Percentiles rank a stretch among this genome's conserved stretches.
Conservation (phyloP, 148 eudicot species). For the Fallopia convolvulus region DNA sequence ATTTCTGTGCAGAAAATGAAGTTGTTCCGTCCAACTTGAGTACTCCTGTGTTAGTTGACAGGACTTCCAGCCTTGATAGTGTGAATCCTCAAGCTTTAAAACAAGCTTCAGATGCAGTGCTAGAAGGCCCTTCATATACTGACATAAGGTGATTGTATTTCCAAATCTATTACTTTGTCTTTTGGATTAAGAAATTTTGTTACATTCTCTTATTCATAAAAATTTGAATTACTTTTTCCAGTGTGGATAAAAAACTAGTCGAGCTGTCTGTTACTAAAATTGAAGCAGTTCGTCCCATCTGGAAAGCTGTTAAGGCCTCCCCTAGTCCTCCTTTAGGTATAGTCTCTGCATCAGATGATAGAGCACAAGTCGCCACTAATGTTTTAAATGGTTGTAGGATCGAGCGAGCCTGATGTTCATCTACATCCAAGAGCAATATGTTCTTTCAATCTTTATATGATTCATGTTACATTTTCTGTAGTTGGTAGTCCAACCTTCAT, state of each 20-base stretch:
- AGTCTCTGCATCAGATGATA: slow-evolving; percentile 54
- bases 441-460: not conserved
- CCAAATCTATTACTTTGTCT: not conserved
- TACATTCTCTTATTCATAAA: not conserved
- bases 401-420: slow-evolving; percentile 61
- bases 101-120: slow-evolving; percentile 32
- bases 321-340: slow-evolving; percentile 51
- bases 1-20: slow-evolving; percentile 56
- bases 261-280: slow-evolving; percentile 88
- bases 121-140: slow-evolving; percentile 34
- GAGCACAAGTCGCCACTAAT: slow-evolving; percentile 49
- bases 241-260: slow-evolving; percentile 52
- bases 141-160: slow-evolving; percentile 36
- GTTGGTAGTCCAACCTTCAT: not conserved
- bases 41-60: slow-evolving; percentile 41
- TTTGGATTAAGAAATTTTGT: not conserved
- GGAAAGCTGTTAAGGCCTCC: slow-evolving; percentile 89
- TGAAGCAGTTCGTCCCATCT: slow-evolving; percentile 80
- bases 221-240: slow-evolving; percentile 22
- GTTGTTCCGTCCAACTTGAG: slow-evolving; percentile 46
- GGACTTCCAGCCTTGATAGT: slow-evolving; percentile 35
- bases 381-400: slow-evolving; percentile 51
- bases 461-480: not conserved
- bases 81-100: slow-evolving; percentile 18
- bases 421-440: slow-evolving; percentile 97